phyloP scores from a whole-genome alignment of 1,139 yeast genomes.

The Kluyveromyces sp. region DNA sequence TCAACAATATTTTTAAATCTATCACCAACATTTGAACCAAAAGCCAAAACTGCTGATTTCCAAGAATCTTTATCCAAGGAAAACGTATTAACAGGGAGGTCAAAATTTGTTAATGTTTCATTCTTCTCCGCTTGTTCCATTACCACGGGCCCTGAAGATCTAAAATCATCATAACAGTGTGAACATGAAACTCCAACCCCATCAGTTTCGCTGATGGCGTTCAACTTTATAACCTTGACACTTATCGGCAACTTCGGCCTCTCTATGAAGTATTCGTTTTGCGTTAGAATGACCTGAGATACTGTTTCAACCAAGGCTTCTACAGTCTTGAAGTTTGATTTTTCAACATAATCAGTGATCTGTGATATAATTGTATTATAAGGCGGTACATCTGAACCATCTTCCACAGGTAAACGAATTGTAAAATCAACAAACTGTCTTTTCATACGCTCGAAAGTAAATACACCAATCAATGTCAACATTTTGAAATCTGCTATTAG shows the following conservation, averaged over 20 bases:
- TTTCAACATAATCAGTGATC: conserved; percentile 54
- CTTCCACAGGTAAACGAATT: conserved; percentile 38
- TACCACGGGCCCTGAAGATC: conserved; percentile 4
- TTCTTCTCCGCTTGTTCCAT: not conserved
- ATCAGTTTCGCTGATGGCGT: conserved; percentile 78
- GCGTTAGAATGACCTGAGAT: conserved; percentile 49
- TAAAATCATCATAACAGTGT: conserved; percentile 38
- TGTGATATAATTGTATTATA: conserved; percentile 36
- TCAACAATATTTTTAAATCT: conserved; percentile 50
- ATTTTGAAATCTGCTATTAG: conserved; percentile 47
- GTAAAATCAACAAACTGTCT: conserved; percentile 69
- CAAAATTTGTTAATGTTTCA: conserved; percentile 11
- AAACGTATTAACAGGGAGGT: conserved; percentile 21
- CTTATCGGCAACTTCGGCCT: conserved; percentile 33
- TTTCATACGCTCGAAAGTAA: conserved; percentile 77
- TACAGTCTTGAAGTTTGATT: conserved; percentile 77
- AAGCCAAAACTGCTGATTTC: conserved; percentile 64
- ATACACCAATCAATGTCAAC: conserved; percentile 80
- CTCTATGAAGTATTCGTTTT: conserved; percentile 17
- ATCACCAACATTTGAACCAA: conserved; percentile 83
- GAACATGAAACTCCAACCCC: conserved; percentile 82
- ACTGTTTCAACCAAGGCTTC: conserved; percentile 81
- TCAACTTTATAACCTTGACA: conserved; percentile 73
- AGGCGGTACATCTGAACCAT: conserved; percentile 17
- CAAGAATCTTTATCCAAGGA: conserved; percentile 22